A percentile compares a stretch with the other conserved stretches of the same genome.
Conservation (phyloP, 73 alveolate genomes). For the Paramecium tetraurelia region DNA sequence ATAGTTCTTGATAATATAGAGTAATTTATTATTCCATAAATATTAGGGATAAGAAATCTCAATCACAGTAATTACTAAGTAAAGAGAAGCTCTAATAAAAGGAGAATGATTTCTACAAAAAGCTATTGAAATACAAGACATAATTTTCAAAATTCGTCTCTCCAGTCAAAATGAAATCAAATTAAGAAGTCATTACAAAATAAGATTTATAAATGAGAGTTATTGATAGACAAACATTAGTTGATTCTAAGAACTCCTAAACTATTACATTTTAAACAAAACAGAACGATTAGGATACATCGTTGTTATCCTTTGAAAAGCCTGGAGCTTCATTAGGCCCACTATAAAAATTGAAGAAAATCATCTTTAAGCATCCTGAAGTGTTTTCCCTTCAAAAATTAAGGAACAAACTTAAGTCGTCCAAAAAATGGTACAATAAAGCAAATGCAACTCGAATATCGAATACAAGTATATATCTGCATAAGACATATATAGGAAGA, state of each 20-base stretch:
- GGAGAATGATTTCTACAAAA: slow-evolving; percentile 25
- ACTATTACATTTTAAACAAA: not conserved
- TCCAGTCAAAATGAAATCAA: not conserved
- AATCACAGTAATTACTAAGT: not conserved
- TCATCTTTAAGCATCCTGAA: slow-evolving; percentile 26
- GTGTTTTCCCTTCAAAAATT: not conserved
- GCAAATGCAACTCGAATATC: not conserved
- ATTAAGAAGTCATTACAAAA: slow-evolving; percentile 5
- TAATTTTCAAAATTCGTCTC: not conserved
- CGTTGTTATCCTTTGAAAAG: slow-evolving; percentile 18
- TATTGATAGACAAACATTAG: not conserved
- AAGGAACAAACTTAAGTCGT: not conserved
- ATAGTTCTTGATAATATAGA: not conserved
- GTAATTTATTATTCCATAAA: not conserved
- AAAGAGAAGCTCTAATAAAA: not conserved
- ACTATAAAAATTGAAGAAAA: not conserved
- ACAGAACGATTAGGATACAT: not conserved
- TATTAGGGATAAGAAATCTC: not conserved
- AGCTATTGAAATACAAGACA: not conserved
- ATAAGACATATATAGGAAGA: not conserved
- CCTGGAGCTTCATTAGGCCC: not conserved
- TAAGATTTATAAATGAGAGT: not conserved
- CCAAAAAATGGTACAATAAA: slow-evolving; percentile 27
- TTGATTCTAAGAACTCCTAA: not conserved
- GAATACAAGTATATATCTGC: not conserved